Percentiles rank a stretch among this genome's conserved stretches.
Conservation (phyloP, 768 basidiomycete genomes). For the Trametes cingulata region DNA sequence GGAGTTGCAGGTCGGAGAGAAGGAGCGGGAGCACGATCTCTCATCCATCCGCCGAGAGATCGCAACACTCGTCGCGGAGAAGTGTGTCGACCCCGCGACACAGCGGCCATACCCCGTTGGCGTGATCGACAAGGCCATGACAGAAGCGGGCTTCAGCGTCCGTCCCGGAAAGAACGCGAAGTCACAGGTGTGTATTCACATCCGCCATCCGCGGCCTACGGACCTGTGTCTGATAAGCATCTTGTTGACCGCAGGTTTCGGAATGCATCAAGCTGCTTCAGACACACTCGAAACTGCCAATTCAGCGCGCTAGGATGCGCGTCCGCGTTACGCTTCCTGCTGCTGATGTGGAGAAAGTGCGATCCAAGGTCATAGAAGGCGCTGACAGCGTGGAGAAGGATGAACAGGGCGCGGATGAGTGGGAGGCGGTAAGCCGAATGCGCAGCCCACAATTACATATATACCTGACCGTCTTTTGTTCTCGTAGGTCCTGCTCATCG, state of each 20-base stretch:
- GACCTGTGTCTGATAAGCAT: not conserved
- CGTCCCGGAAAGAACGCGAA: conserved; percentile 89
- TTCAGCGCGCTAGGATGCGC: conserved; percentile 92
- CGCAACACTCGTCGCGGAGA: conserved; percentile 90
- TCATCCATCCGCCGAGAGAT: conserved; percentile 83
- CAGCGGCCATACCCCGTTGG: conserved; percentile 89
- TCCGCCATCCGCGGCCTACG: not conserved
- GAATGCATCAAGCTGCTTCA: conserved; percentile 87
- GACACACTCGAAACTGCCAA: conserved; percentile 81
- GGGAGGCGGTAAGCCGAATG: conserved; percentile 73
- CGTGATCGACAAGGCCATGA: conserved; percentile 98
- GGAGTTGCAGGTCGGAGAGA: conserved; percentile 95
- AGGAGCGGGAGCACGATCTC: conserved; percentile 92
- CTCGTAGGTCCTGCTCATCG: conserved; percentile 82
- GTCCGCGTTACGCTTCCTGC: conserved; percentile 77
- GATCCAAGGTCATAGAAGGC: conserved; percentile 67
- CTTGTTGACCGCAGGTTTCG: conserved; percentile 60
- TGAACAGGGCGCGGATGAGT: conserved; percentile 69
- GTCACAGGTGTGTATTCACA: conserved; percentile 64
- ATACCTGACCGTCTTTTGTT: not conserved
- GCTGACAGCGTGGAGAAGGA: conserved; percentile 86
- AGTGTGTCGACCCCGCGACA: conserved; percentile 91
- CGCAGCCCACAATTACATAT: not conserved
- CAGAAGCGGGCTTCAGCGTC: conserved; percentile 91
- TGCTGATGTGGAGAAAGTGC: conserved; percentile 63